Percentiles rank a stretch among this genome's conserved stretches.
Conservation (phyloP, 2,329 filamentous ascomycete species). For the Escovopsis weberi region DNA sequence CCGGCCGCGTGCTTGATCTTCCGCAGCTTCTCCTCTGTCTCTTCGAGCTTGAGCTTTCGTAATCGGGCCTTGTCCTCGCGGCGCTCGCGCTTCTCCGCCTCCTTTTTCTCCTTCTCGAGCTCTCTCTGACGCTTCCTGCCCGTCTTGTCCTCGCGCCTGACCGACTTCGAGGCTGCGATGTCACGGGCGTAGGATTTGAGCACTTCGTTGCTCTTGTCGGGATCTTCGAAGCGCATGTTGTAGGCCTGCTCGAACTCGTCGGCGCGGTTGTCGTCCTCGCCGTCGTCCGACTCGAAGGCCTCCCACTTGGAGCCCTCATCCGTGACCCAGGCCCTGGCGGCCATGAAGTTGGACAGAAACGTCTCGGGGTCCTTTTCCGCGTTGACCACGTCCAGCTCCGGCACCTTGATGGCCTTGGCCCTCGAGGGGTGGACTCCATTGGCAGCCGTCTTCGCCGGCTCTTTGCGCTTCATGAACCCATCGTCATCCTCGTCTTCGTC, state of each 20-base stretch:
- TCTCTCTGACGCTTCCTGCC: slow-evolving; percentile 67
- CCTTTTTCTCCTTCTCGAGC: slow-evolving; percentile 60
- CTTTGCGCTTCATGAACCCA: slow-evolving; percentile 60
- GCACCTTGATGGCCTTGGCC: slow-evolving; percentile 28
- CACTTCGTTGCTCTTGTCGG: slow-evolving; percentile 72
- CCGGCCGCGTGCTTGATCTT: slow-evolving; percentile 87
- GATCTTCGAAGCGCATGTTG: slow-evolving; percentile 92
- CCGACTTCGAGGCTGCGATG: slow-evolving; percentile 64
- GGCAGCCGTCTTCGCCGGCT: slow-evolving; percentile 23
- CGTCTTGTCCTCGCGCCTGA: slow-evolving; percentile 69
- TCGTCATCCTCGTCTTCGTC: slow-evolving; percentile 43
- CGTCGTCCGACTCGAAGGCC: slow-evolving; percentile 86
- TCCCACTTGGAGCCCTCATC: slow-evolving; percentile 52
- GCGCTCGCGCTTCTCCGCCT: slow-evolving; percentile 60
- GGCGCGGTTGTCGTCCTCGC: slow-evolving; percentile 57
- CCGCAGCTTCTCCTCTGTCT: slow-evolving; percentile 72
- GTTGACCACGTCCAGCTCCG: slow-evolving; percentile 51
- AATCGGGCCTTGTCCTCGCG: slow-evolving; percentile 72
- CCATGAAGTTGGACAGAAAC: slow-evolving; percentile 90
- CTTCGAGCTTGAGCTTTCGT: slow-evolving; percentile 77
- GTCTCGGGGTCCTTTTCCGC: slow-evolving; percentile 84
- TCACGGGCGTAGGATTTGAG: slow-evolving; percentile 84
- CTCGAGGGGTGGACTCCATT: slow-evolving; percentile 44
- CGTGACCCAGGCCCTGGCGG: slow-evolving; percentile 78
- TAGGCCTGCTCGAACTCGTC: slow-evolving; percentile 88